Conservation (phyloP, 495 filamentous ascomycete genomes). For the Aspergillus asperescens region DNA sequence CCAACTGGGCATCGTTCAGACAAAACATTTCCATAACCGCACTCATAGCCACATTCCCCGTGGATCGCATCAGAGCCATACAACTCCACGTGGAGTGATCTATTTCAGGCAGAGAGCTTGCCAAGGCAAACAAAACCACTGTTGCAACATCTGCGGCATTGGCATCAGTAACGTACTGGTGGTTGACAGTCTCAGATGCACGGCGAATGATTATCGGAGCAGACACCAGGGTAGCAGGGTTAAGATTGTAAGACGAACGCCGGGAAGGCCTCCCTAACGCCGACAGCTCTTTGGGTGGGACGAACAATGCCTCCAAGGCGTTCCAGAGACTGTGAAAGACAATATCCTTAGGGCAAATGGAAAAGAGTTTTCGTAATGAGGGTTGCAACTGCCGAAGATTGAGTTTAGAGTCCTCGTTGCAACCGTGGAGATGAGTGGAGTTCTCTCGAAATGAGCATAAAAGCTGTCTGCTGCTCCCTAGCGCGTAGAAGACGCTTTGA, state of each 20-base stretch:
- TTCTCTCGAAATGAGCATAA: slow-evolving; percentile 58
- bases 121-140: slow-evolving; percentile 52
- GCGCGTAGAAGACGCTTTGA: slow-evolving; percentile 67
- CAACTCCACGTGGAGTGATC: slow-evolving; percentile 45
- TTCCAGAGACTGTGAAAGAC: slow-evolving; percentile 75
- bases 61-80: slow-evolving; percentile 47
- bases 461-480: slow-evolving; percentile 61
- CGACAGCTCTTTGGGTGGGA: slow-evolving; percentile 53
- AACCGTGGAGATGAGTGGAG: slow-evolving; percentile 15
- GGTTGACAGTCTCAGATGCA: slow-evolving; percentile 23
- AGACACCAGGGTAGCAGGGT: slow-evolving; percentile 18
- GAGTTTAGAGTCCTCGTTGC: slow-evolving; percentile 15
- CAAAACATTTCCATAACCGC: slow-evolving; percentile 36
- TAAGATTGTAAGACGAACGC: slow-evolving; percentile 34
- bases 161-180: slow-evolving; percentile 44
- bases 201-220: slow-evolving; percentile 27
- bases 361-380: slow-evolving; percentile 32
- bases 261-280: slow-evolving; percentile 31
- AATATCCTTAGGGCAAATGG: slow-evolving; percentile 45
- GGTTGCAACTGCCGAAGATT: slow-evolving; percentile 30
- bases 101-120: slow-evolving; percentile 45
- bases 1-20: slow-evolving; percentile 22
- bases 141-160: slow-evolving; percentile 54
- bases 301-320: slow-evolving; percentile 61
- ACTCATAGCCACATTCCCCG: slow-evolving; percentile 47